Conservation (phyloP, 306 rosid genomes). For the Neltuma alba region DNA sequence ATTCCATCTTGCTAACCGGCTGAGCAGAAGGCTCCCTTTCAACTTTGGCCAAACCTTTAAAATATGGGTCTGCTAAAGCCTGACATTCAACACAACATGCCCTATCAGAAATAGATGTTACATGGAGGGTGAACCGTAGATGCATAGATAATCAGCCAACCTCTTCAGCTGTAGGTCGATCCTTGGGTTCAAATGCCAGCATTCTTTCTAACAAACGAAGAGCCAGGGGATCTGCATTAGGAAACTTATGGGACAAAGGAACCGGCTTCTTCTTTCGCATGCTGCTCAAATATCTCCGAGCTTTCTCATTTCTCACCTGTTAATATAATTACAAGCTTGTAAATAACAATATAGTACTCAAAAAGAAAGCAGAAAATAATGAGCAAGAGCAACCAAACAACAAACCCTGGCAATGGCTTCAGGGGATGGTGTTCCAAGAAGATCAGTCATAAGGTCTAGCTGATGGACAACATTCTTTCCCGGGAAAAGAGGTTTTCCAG, state of each 20-base stretch:
- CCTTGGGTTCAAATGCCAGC: slow-evolving; percentile 97
- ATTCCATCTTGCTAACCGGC: slow-evolving; percentile 99
- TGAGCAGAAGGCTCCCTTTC: slow-evolving; percentile 98
- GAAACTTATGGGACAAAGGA: slow-evolving; percentile 92
- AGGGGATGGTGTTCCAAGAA: slow-evolving; percentile 89
- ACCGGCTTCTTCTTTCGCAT: slow-evolving; percentile 91
- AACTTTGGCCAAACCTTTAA: slow-evolving; percentile 98
- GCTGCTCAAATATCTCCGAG: slow-evolving; percentile 92
- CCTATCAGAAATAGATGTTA: slow-evolving; percentile 21
- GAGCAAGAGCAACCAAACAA: slow-evolving; percentile 27
- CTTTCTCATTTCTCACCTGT: slow-evolving; percentile 95
- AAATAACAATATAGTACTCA: slow-evolving; percentile 29
- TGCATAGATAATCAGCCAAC: slow-evolving; percentile 43
- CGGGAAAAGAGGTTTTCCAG: slow-evolving; percentile 98
- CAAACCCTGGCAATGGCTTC: slow-evolving; percentile 96
- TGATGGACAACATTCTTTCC: slow-evolving; percentile 99
- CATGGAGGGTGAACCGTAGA: slow-evolving; percentile 23
- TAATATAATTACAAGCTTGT: slow-evolving; percentile 27
- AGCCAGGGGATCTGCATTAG: slow-evolving; percentile 95
- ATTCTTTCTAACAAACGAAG: slow-evolving; percentile 92
- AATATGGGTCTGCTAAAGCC: slow-evolving; percentile 99
- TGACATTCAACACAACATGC: slow-evolving; percentile 42
- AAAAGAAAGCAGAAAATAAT: not conserved
- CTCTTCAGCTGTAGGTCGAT: slow-evolving; percentile 99
- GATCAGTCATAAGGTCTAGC: slow-evolving; percentile 93